Evolutionary conservation across 2,329 filamentous ascomycete genomes (phyloP), one percentile per base, ranked within the genome.

Genomic region (Dothidotthia symphoricarpi): DNA sequence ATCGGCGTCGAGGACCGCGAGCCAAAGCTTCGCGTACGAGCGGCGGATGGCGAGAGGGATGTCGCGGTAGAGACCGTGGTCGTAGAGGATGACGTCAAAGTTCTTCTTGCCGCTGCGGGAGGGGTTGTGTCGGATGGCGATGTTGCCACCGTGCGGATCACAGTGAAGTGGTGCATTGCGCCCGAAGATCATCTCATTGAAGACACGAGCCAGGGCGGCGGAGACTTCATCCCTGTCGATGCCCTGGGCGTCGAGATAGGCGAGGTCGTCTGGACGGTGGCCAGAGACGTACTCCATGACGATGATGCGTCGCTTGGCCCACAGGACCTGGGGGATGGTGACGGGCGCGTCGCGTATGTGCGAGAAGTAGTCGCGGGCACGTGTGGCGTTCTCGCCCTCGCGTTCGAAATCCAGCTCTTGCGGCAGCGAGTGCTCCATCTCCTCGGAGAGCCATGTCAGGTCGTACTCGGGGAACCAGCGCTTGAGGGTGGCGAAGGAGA

Each of bases 111-210:
- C 72, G 26, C 76, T 72, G 24, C 78, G 75, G 12, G 66, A 69
- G 4, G 75, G 65, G 59, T 91, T 93, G 64, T 87, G 82, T 28
- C 90, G 83, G 45, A 98, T 88, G 15, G 93, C 90, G 38, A 98
- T 85, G 61, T 98, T 98, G 30, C 93, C 93, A 31, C 90, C 93
- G 61, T 98, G 93, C 0, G 93, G 93, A 62, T 98, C 93, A 69
- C 93, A 98, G 70, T 98, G 93, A 26, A 98, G 72, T 0, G 93
- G 89, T 0, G 91, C 91, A 42, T 84, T 78, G 35, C 83, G 80
- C 32, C 91, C 90, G 52, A 98, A 98, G 53, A 98, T 96, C 93
- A 98, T 98, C 65, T 97, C 90, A 73, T 98, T 98, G 77, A 98
- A 98, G 42, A 98, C 88, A 42, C 84, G 82, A 0, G 93, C 85